phyloP scores from a whole-genome alignment of 2,329 filamentous ascomycete species.

The Mycosphaerella sp. region DNA sequence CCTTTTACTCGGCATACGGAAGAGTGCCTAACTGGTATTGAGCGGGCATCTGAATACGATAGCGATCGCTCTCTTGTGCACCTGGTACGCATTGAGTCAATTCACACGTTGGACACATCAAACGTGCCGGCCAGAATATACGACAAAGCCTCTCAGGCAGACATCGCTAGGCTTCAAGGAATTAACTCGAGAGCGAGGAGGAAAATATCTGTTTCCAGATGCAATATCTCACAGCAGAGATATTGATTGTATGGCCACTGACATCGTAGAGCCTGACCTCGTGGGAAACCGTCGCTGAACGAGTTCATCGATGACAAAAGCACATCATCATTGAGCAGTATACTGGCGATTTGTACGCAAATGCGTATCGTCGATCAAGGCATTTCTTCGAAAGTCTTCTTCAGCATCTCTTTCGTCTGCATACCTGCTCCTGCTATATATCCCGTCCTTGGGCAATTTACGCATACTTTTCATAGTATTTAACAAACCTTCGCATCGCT shows the following conservation, averaged over 20 bases:
- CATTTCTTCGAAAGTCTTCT: conserved; percentile 27
- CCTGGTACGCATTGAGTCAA: conserved; percentile 27
- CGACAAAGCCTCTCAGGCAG: conserved; percentile 26
- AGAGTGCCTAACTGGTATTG: conserved; percentile 21
- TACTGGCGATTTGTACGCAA: conserved; percentile 27
- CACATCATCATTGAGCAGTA: conserved; percentile 16
- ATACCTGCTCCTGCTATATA: conserved; percentile 29
- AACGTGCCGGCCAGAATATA: conserved; percentile 27
- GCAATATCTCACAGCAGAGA: conserved; percentile 27
- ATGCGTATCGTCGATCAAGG: conserved; percentile 24
- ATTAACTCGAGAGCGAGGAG: conserved; percentile 14
- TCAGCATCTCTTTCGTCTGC: conserved; percentile 24
- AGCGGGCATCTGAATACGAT: conserved; percentile 23
- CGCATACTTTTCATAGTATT: conserved; percentile 29
- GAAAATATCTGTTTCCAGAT: conserved; percentile 24
- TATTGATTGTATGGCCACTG: conserved; percentile 15
- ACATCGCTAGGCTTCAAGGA: conserved; percentile 24
- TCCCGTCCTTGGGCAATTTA: conserved; percentile 29
- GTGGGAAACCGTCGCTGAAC: conserved; percentile 23
- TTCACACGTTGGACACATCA: conserved; percentile 21
- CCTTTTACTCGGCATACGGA: conserved; percentile 26
- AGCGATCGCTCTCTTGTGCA: conserved; percentile 30
- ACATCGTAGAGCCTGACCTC: neutral
- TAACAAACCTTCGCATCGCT: conserved; percentile 27
- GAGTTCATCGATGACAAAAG: conserved; percentile 25